A percentile compares a stretch with the other conserved stretches of the same genome.
These are phyloP conservation scores for Pyricularia sp. DNA, from an alignment of 2,329 filamentous ascomycete species.

Conservation along the genomic window DNA sequence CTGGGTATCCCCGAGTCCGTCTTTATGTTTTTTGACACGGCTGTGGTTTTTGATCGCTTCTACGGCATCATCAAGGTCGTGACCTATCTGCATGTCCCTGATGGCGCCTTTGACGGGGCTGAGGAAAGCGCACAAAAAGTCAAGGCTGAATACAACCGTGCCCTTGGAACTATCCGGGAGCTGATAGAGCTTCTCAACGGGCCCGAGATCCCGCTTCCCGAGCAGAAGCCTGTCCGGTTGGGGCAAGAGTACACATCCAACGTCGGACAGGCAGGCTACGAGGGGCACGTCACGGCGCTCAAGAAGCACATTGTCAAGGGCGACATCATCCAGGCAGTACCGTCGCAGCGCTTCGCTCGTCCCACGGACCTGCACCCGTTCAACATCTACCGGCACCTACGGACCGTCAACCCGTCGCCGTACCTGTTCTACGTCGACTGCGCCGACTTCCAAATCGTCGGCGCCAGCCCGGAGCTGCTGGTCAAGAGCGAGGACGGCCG, in stretches of 20 bases:
- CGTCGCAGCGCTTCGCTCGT: slow-evolving; percentile 83
- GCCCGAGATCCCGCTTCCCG: slow-evolving; percentile 67
- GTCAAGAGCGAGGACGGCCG: slow-evolving; percentile 76
- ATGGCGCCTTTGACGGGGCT: slow-evolving; percentile 17
- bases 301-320: slow-evolving; percentile 87
- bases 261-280: slow-evolving; percentile 81
- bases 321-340: slow-evolving; percentile 96
- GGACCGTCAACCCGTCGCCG: slow-evolving; percentile 94
- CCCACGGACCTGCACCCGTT: slow-evolving; percentile 91
- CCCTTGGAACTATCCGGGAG: slow-evolving; percentile 51
- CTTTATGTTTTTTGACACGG: slow-evolving; percentile 95
- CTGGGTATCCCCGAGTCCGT: slow-evolving; percentile 84
- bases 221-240: slow-evolving; percentile 62
- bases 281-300: slow-evolving; percentile 73
- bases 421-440: slow-evolving; percentile 97
- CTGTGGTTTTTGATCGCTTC: slow-evolving; percentile 91
- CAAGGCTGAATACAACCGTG: slow-evolving; percentile 59
- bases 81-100: slow-evolving; percentile 67
- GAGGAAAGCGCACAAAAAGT: slow-evolving; percentile 33
- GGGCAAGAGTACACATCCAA: slow-evolving; percentile 83
- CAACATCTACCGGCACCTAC: slow-evolving; percentile 93
- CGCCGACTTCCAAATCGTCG: slow-evolving; percentile 86
- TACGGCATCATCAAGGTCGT: slow-evolving; percentile 89
- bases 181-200: slow-evolving; percentile 64
- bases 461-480: slow-evolving; percentile 87